A percentile compares a stretch with the other conserved stretches of the same genome.
Evolutionary conservation across 2,329 filamentous ascomycete genomes (phyloP).

Genomic region (Pyrenophora graminea): DNA sequence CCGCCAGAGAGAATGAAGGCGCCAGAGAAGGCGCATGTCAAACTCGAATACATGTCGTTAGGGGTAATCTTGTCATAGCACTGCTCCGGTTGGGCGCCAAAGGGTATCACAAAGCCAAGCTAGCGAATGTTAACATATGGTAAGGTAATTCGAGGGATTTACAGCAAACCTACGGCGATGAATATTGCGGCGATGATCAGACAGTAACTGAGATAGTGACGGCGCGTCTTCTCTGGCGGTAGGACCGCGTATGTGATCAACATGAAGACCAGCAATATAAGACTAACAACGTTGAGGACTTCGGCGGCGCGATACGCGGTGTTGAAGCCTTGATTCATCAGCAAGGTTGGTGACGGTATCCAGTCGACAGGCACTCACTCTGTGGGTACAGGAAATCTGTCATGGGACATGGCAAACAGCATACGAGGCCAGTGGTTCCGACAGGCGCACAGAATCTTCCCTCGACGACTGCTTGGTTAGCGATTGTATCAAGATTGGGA

Average conservation of each 20-base stretch:
- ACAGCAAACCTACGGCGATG: slow-evolving; percentile 69
- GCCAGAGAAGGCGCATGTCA: slow-evolving; percentile 86
- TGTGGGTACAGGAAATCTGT: slow-evolving; percentile 74
- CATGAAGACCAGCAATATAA: slow-evolving; percentile 74
- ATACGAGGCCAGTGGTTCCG: slow-evolving; percentile 58
- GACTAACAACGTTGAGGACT: slow-evolving; percentile 78
- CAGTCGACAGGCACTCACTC: slow-evolving; percentile 47
- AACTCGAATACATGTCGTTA: slow-evolving; percentile 82
- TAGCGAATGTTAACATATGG: slow-evolving; percentile 45
- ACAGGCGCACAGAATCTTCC: slow-evolving; percentile 63
- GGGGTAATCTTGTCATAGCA: slow-evolving; percentile 92
- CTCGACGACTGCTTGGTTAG: slow-evolving; percentile 53
- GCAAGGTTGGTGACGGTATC: slow-evolving; percentile 3
- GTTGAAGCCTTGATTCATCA: slow-evolving; percentile 51
- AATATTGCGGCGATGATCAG: slow-evolving; percentile 74
- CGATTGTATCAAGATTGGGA: slow-evolving; percentile 1
- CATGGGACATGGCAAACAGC: slow-evolving; percentile 89
- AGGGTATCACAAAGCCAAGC: slow-evolving; percentile 88
- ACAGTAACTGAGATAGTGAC: slow-evolving; percentile 92
- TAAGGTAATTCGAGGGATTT: not conserved
- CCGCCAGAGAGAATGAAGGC: slow-evolving; percentile 85
- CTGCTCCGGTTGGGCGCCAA: slow-evolving; percentile 76
- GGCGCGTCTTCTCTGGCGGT: slow-evolving; percentile 84
- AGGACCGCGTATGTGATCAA: slow-evolving; percentile 78
- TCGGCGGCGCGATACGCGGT: slow-evolving; percentile 69